Evolutionary conservation across 148 eudicot species (phyloP).

Genomic region (Linanthus parryae): DNA sequence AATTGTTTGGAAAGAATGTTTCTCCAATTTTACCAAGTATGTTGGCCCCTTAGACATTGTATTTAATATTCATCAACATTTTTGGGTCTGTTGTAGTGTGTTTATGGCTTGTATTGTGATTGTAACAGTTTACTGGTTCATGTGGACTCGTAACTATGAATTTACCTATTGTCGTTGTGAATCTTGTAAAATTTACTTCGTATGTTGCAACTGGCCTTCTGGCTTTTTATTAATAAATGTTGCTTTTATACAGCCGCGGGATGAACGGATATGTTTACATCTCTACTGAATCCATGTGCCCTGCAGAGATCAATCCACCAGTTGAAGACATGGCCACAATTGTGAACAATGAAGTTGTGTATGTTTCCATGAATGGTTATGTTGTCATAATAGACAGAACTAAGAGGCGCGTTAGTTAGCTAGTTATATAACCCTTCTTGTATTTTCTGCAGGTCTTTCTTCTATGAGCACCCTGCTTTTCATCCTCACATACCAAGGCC

Average conservation of each 20-base stretch:
- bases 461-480: slow-evolving; percentile 21
- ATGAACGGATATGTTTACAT: slow-evolving; percentile 21
- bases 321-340: slow-evolving; percentile 17
- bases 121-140: too few species aligned
- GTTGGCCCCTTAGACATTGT: too few species aligned
- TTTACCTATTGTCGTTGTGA: too few species aligned
- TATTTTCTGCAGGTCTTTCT: slow-evolving; percentile 18
- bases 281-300: slow-evolving; percentile 10
- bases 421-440: slow-evolving; percentile 1
- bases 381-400: background rate
- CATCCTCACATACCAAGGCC: slow-evolving; percentile 26
- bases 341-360: slow-evolving; percentile 21
- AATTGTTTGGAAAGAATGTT: too few species aligned
- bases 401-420: background rate
- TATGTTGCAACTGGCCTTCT: too few species aligned
- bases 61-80: too few species aligned
- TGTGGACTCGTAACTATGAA: too few species aligned
- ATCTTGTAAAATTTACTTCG: too few species aligned
- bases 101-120: too few species aligned
- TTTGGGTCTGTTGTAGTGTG: too few species aligned
- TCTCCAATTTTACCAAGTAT: too few species aligned
- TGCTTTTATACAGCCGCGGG: slow-evolving; percentile 13
- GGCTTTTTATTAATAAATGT: slow-evolving; percentile 4
- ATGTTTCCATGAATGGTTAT: slow-evolving; percentile 13
- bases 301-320: slow-evolving; percentile 18